These are phyloP conservation scores for Sparassis latifolia DNA, from an alignment of 1,284 basidiomycete genomes.

Conservation along the genomic window DNA sequence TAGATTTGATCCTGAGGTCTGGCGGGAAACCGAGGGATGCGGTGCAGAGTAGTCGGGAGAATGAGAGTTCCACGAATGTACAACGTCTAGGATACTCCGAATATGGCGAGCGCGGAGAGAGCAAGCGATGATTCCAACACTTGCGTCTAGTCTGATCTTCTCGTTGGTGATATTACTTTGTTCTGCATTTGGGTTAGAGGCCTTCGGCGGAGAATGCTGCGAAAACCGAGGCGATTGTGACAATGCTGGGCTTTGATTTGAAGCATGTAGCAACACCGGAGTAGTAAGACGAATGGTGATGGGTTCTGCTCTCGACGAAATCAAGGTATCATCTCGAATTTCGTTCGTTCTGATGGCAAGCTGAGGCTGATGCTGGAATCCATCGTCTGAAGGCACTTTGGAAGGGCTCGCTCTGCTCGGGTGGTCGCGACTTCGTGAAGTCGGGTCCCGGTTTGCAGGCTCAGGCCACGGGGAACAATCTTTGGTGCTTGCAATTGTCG, in stretches of 20 bases:
- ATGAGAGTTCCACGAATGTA: slow-evolving; percentile 31
- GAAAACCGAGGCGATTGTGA: neutral
- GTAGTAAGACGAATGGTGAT: slow-evolving; percentile 50
- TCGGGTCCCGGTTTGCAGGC: too few relatives aligned
- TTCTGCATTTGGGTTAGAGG: neutral
- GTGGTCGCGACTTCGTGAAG: too few relatives aligned
- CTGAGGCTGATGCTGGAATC: slow-evolving; percentile 5
- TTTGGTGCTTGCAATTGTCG: slow-evolving; percentile 2
- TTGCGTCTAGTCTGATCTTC: slow-evolving; percentile 23
- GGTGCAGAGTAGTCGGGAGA: slow-evolving; percentile 9
- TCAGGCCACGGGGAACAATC: too few relatives aligned
- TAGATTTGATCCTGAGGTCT: slow-evolving; percentile 3
- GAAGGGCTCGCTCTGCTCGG: neutral
- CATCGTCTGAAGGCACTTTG: neutral
- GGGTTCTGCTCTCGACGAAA: slow-evolving; percentile 54
- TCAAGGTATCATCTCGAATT: slow-evolving; percentile 36
- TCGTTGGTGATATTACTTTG: slow-evolving; percentile 6
- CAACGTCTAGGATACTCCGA: slow-evolving; percentile 37
- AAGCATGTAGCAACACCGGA: slow-evolving; percentile 17
- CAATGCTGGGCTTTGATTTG: too few relatives aligned
- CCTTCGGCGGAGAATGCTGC: neutral
- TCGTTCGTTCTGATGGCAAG: slow-evolving; percentile 8
- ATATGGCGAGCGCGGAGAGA: slow-evolving; percentile 49
- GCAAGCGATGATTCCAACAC: slow-evolving; percentile 44
- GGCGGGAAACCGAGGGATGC: neutral